Evolutionary conservation across 148 eudicot species (phyloP), one percentile per base, ranked within the genome.

Genomic region (Nepenthes gracilis): DNA sequence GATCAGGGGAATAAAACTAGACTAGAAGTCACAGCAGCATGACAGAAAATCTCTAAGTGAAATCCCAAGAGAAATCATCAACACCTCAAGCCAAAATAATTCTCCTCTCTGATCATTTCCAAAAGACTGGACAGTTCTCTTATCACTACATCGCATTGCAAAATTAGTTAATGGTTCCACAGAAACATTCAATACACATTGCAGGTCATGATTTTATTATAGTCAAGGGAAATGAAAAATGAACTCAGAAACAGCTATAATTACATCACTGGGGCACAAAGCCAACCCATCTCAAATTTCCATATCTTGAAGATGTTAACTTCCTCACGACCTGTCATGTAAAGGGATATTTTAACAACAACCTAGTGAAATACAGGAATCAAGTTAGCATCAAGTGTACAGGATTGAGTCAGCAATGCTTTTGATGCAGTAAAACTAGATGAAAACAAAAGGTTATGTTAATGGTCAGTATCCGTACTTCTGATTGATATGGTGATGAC

Each of bases 391-490:
- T 62, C 63, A 70, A 66, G 74, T 47, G 67, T 72, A 69, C 63
- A 75, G 64, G 33, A 70, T 53, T 73, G 55, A 73, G 85, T 76
- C 85, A 73, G 83, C 60, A 77, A 77, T 66, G 70, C 64, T 77
- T 77, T 70, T 75, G 57, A 75, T 72, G 75, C 77, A 79, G 79
- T 80, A 83, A 73, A 85, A 82, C 80, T 83, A 78, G 86, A 83
- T 76, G 73, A 70, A 73, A 77, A 79, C 66, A 71, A 80, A 72
- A 85, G 70, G 96, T 85, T 82, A 73, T 85, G 97, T 92, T 80
- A 92, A 88, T 85, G 68, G 97, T 88, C 74, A 92, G 96, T 84
- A 92, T 88, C 87, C 97, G 78, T 92, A 92, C 97, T 85, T 92
- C 97, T 83, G 97, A 88, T 82, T 85, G 96, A 70, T 74, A 83